Conservation (phyloP, 805 yeast species). For the Priceomyces castillae region DNA sequence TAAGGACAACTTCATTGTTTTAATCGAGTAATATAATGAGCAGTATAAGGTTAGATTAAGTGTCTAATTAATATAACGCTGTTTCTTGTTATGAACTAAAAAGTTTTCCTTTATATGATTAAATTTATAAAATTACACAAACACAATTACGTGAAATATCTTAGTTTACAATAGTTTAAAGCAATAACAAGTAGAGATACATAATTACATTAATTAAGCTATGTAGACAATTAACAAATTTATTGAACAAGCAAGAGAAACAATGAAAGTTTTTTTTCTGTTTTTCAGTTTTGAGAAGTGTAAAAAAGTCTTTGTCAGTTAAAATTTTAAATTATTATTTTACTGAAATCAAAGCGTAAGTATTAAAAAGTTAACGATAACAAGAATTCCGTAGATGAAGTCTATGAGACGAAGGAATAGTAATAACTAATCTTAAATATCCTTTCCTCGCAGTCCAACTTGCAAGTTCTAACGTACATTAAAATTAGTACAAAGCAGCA, state of each 20-base stretch:
- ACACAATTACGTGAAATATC: background rate
- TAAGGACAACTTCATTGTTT: slow-evolving; percentile 4
- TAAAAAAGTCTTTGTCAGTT: background rate
- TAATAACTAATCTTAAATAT: background rate
- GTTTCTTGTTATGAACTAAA: no score
- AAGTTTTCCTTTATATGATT: no score
- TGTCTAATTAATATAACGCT: no score
- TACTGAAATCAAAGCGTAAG: background rate
- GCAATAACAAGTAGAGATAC: background rate
- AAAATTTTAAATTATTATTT: background rate
- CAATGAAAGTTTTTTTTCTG: background rate
- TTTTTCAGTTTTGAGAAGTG: background rate
- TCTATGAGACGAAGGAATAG: background rate
- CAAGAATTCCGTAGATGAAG: background rate
- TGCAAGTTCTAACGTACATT: background rate
- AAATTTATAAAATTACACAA: background rate
- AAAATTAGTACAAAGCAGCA: slow-evolving; percentile 23
- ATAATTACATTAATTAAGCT: background rate
- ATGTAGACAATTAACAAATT: background rate
- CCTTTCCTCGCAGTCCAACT: background rate
- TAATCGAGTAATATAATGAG: background rate
- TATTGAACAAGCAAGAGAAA: background rate
- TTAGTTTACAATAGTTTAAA: background rate
- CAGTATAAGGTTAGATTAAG: no score
- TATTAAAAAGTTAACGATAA: slow-evolving; percentile 1